phyloP scores from a whole-genome alignment of 1,284 basidiomycete genomes.

The Sporisorium scitamineum region DNA sequence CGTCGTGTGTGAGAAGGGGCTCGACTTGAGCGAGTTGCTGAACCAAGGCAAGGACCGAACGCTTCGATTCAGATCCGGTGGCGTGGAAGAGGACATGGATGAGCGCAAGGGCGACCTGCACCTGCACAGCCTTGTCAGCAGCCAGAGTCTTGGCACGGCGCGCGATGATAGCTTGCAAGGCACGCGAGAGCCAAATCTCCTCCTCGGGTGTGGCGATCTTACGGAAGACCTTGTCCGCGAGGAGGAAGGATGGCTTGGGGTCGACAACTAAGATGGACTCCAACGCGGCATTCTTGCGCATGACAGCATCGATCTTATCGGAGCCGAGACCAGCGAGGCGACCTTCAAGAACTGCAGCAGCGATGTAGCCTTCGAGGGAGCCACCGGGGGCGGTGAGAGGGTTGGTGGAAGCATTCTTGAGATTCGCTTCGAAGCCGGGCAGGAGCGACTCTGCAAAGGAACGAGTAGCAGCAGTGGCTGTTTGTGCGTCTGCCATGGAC shows the following conservation, averaged over 20 bases:
- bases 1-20: constrained; percentile 41
- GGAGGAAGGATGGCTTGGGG: constrained; percentile 66
- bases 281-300: constrained; percentile 45
- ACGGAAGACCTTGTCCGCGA: constrained; percentile 63
- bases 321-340: constrained; percentile 36
- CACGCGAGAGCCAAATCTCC: constrained; percentile 57
- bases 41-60: constrained; percentile 23
- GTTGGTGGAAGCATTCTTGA: constrained; percentile 59
- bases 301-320: constrained; percentile 41
- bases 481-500: constrained; percentile 18
- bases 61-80: constrained; percentile 33
- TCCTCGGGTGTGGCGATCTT: constrained; percentile 55
- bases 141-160: constrained; percentile 16
- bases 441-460: constrained; percentile 57
- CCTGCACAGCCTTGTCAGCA: constrained; percentile 39
- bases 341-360: constrained; percentile 51
- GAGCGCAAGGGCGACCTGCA: constrained; percentile 44
- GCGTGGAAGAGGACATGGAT: constrained; percentile 52
- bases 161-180: constrained; percentile 39
- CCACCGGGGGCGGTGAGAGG: constrained; percentile 59
- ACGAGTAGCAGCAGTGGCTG: constrained; percentile 29
- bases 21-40: constrained; percentile 26
- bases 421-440: constrained; percentile 56
- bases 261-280: constrained; percentile 45
- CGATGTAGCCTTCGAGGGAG: constrained; percentile 64